Base-by-base conservation (phyloP, 495 filamentous ascomycete genomes). In the Penicillium alfredii region DNA sequence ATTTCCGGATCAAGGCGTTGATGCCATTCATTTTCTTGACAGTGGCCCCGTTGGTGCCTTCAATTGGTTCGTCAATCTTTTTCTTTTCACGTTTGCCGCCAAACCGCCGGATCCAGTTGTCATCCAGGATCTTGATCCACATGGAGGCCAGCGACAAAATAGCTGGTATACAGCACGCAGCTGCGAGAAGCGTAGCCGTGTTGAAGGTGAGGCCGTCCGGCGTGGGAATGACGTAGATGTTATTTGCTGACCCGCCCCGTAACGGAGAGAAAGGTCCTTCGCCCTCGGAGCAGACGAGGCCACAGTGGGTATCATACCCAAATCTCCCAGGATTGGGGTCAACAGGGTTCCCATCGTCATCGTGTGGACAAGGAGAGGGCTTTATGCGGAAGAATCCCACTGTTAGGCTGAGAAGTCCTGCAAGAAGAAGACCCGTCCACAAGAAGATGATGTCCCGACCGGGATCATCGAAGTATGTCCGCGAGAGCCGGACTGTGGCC, bases 361-460 rank as follows among this genome's bases (percentile, higher is more conserved):
- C 61, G 8, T 38, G 30, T 4, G 51, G 47, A 40, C 76, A 79
- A 12, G 16, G 6, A 1, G 41, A 53, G 0, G 74, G 25, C 8
- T 54, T 37, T 11, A 53, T 51, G 14, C 77, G 68, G 47, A 74
- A 76, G 46, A 81, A 80, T 38, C 78, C 75, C 39, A 80, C 69
- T 0, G 68, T 68, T 40, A 81, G 57, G 36, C 73, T 72, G 7
- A 80, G 38, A 14, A 81, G 54, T 2, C 76, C 77, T 18, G 69
- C 66, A 9, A 81, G 66, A 25, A 80, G 43, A 7, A 81, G 51
- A 4, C 52, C 51, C 7, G 76, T 76, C 77, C 77, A 81, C 4
- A 77, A 13, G 40, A 79, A 81, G 30, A 81, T 76, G 34, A 66
- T 69, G 30, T 78, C 73, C n/a, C 76, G 65, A 18, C 72, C 76